Evolutionary conservation across 805 yeast species (phyloP).

Genomic region (Teunomyces funiuensis): DNA sequence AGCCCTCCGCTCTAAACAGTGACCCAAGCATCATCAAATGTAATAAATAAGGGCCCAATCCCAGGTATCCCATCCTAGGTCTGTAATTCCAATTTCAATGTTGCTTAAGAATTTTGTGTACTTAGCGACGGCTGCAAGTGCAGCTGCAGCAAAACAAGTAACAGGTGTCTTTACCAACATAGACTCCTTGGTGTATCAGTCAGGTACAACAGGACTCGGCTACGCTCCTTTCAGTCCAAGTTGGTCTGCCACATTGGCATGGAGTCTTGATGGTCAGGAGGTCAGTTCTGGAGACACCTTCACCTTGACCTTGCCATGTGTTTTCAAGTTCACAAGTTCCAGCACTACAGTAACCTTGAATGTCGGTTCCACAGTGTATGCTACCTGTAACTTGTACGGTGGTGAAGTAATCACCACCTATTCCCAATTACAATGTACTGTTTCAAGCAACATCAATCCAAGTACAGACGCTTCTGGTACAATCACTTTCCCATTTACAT

Average conservation of each 20-base stretch:
- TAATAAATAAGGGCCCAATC: too few species aligned
- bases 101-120: background rate
- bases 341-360: constrained; percentile 10
- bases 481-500: constrained; percentile 13
- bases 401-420: constrained; percentile 9
- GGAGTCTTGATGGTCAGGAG: constrained; percentile 18
- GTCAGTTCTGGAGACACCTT: constrained; percentile 27
- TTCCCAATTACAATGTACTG: constrained; percentile 18
- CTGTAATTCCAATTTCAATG: background rate
- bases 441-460: constrained; percentile 11
- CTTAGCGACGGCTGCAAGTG: constrained; percentile 5
- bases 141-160: constrained; percentile 9
- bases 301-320: constrained; percentile 25
- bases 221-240: constrained; percentile 7
- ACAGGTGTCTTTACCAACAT: constrained; percentile 18
- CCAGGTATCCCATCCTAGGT: too few species aligned
- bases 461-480: constrained; percentile 18
- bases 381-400: constrained; percentile 10
- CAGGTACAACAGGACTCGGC: constrained; percentile 9
- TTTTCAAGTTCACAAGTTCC: constrained; percentile 20
- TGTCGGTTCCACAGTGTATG: constrained; percentile 7
- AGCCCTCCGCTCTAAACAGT: too few species aligned
- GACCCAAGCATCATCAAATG: too few species aligned
- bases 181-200: constrained; percentile 11
- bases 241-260: constrained; percentile 21